Evolutionary conservation across 2,329 filamentous ascomycete genomes (phyloP).

Genomic region (Conoideocrella luteorostrata): DNA sequence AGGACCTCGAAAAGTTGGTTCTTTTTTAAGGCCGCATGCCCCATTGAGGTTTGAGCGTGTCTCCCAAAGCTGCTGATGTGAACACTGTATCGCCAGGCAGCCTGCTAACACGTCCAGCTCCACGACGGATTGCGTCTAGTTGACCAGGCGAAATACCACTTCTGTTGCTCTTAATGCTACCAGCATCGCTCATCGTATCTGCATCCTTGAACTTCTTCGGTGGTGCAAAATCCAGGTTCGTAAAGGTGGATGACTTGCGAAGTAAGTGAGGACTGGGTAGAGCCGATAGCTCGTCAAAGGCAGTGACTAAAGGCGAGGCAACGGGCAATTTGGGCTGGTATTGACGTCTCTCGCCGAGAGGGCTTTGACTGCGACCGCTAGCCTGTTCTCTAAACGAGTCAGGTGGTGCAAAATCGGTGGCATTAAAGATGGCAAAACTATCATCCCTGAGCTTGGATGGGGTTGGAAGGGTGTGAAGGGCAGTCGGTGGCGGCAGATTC

Average conservation of each 20-base stretch:
- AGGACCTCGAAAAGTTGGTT: too few species aligned
- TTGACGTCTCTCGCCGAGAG: conserved; percentile 57
- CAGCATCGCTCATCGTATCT: conserved; percentile 57
- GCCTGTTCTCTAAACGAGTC: conserved; percentile 58
- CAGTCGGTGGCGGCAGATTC: conserved; percentile 60
- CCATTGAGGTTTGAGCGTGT: conserved; percentile 56
- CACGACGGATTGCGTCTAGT: conserved; percentile 65
- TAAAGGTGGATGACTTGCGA: conserved; percentile 73
- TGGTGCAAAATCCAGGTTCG: conserved; percentile 72
- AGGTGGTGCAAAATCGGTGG: conserved; percentile 84
- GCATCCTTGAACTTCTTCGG: conserved; percentile 64
- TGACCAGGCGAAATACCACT: conserved; percentile 69
- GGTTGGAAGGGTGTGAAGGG: conserved; percentile 72
- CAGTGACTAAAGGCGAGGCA: conserved; percentile 71
- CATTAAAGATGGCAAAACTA: conserved; percentile 58
- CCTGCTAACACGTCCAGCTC: conserved; percentile 80
- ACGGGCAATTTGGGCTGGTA: conserved; percentile 69
- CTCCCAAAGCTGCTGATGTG: conserved; percentile 60
- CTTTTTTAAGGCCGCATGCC: conserved; percentile 38
- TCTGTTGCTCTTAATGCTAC: conserved; percentile 58
- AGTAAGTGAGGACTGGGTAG: conserved; percentile 84
- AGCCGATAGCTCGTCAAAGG: conserved; percentile 78
- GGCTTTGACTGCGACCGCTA: conserved; percentile 61
- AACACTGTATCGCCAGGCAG: conserved; percentile 78
- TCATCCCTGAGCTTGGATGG: conserved; percentile 82